A percentile compares a stretch with the other conserved stretches of the same genome.
Conservation (phyloP, 1,139 yeast genomes). For the Saccharomyces hybrid region DNA sequence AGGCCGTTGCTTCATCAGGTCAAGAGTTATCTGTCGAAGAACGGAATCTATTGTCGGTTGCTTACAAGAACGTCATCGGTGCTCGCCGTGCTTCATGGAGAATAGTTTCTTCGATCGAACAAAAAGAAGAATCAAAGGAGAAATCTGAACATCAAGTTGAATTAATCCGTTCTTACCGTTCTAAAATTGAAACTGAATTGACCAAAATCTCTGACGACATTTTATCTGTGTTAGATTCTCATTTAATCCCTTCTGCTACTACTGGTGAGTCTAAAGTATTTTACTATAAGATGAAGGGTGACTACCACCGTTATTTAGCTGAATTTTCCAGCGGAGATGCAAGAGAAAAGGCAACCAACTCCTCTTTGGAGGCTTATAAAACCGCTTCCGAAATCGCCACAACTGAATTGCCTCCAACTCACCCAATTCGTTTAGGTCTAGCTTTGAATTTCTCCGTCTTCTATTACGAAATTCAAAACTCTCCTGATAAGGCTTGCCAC, state of each 20-base stretch:
- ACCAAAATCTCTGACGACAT: conserved; percentile 92
- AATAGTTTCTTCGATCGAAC: conserved; percentile 95
- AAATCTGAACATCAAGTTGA: conserved; percentile 64
- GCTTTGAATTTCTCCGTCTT: conserved; percentile 97
- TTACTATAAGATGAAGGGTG: conserved; percentile 99
- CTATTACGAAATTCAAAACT: conserved; percentile 94
- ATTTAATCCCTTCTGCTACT: conserved; percentile 88
- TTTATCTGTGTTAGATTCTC: conserved; percentile 75
- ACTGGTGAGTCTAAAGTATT: conserved; percentile 97
- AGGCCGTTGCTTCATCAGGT: conserved; percentile 92
- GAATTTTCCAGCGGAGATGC: conserved; percentile 90
- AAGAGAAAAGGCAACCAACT: conserved; percentile 88
- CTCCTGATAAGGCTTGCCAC: conserved; percentile 97
- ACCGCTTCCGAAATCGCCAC: conserved; percentile 95
- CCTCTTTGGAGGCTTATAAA: conserved; percentile 90
- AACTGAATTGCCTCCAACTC: conserved; percentile 95
- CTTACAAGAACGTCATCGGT: conserved; percentile 97
- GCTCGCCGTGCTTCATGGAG: conserved; percentile 99
- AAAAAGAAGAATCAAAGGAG: conserved; percentile 97
- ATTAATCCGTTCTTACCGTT: conserved; percentile 88
- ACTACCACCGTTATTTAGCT: conserved; percentile 97
- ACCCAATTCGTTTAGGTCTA: conserved; percentile 95
- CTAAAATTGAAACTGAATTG: conserved; percentile 88
- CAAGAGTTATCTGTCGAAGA: conserved; percentile 96
- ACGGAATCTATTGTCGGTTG: conserved; percentile 93